Base-by-base conservation (phyloP, 1,139 yeast species). In the Komagataea norvegica region DNA sequence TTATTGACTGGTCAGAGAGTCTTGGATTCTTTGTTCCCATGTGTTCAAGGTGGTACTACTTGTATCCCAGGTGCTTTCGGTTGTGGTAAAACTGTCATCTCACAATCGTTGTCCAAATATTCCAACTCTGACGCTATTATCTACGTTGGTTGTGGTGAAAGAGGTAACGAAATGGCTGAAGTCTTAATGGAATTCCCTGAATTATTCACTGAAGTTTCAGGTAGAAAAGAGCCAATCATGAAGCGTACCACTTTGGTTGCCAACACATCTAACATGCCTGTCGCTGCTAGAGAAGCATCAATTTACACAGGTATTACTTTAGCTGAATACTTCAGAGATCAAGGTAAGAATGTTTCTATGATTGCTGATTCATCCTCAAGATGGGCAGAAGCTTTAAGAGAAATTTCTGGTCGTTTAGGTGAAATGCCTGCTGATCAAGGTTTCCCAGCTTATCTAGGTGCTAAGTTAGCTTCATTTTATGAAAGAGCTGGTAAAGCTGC, bases 371-470 rank as follows among this genome's bases (percentile, higher is more conserved):
- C 98, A 7, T 89, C 97, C 25, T 89, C 97, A 31, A 91, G 99
- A 76, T 91, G 99, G 99, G 99, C 99, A 34, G 99, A 91, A 71
- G 99, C 99, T 44, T 77, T 91, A 62, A 88, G 99, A 81, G 99
- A 91, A 76, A 82, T 91, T 64, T 89, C 97, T 39, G 99, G 99
- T 78, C 94, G 99, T 76, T 74, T 91, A 65, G 98, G 98, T 67
- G 99, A 93, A 73, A 91, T 91, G 99, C 99, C 99, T 62, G 99
- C 99, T 46, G 99, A 91, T 70, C 98, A 93, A 73, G 99, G 99
- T 75, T 91, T 89, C 93, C 99, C 99, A 48, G 99, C 99, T 42
- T 91, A 93, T 64, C 77, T 91, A 64, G 98, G 98, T 70, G 96
- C 99, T 40, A 91, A 91, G 65, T 77, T 91, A 59, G 97, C 99